Evolutionary conservation across 2,329 filamentous ascomycete species (phyloP), one percentile per base, ranked within the genome.

Genomic region (Fusarium succisae): DNA sequence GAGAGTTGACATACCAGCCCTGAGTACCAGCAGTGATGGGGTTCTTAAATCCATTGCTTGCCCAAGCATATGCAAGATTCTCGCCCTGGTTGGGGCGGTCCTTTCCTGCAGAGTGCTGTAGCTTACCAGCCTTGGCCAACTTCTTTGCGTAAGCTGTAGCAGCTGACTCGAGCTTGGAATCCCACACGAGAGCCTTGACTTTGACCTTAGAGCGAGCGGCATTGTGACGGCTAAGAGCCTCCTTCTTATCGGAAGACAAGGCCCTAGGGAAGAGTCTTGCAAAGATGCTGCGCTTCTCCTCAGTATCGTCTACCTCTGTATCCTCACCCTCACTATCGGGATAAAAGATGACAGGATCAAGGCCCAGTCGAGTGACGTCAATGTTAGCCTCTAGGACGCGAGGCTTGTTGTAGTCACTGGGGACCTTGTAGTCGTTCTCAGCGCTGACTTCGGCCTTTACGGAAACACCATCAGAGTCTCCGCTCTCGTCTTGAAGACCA

Each of bases 41-140:
- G 15, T 68, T 66, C 39, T 55, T 59, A 24, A 72, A 63, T 0
- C 59, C 53, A 15, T 32, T 47, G 13, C 64, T 69, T 7, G 75
- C 66, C 72, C 48, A 69, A 17, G 55, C 69, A n/a, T 72, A 78
- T 5, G 68, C 77, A 10, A 78, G 26, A 4, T 78, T 78, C 41
- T 78, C 77, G 0, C 77, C 77, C 39, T 78, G 74, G 8, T 71
- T 70, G 0, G 68, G 68, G 6, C 76, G 66, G 0, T 67, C 41
- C 1, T 28, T 48, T 15, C 30, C 26, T 1, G 41, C 3, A 8
- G 77, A 78, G 12, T 78, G 77, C 0, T 28, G 3, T 22, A 78
- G 38, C n/a, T 69, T 74, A 7, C 64, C 66, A 22, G 26, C 22
- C 37, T 68, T 55, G 11, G 72, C 77, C 15, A 78, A 44, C 20